phyloP scores from a whole-genome alignment of 306 rosid species.

The Hippophae rhamnoides region DNA sequence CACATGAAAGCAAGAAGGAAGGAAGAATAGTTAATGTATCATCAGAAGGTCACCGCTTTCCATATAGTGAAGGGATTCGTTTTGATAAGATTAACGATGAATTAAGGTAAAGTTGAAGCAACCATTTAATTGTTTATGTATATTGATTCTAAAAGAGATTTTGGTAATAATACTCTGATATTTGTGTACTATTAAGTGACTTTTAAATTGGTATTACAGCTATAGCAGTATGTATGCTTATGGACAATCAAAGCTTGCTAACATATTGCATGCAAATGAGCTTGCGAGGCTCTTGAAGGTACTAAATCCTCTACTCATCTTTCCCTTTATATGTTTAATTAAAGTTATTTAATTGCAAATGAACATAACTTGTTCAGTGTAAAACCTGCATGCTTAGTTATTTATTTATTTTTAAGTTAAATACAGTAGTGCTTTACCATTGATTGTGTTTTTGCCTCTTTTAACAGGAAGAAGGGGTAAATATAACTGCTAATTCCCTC shows the following conservation, averaged over 20 bases:
- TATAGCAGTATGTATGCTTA: constrained; percentile 50
- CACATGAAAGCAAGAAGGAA: constrained; percentile 45
- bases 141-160: too few species aligned
- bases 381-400: too few species aligned
- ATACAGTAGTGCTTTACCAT: too few species aligned
- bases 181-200: not conserved
- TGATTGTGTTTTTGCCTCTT: too few species aligned
- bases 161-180: too few species aligned
- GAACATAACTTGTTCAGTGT: too few species aligned
- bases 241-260: constrained; percentile 94
- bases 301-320: constrained; percentile 4
- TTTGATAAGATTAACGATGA: constrained; percentile 62
- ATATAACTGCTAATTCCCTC: constrained; percentile 75
- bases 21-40: constrained; percentile 78
- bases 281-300: constrained; percentile 66
- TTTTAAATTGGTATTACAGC: constrained; percentile 23
- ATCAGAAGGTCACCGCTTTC: constrained; percentile 60
- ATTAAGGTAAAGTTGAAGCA: constrained; percentile 43
- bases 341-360: too few species aligned
- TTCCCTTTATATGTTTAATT: too few species aligned
- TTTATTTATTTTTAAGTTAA: too few species aligned
- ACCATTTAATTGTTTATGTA: not conserved
- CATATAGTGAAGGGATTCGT: constrained; percentile 50
- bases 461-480: constrained; percentile 6
- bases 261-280: constrained; percentile 67